Evolutionary conservation across 352 stramenopile genomes (phyloP), one percentile per base, ranked within the genome.

Genomic region (Thraustochytrium striatum): DNA sequence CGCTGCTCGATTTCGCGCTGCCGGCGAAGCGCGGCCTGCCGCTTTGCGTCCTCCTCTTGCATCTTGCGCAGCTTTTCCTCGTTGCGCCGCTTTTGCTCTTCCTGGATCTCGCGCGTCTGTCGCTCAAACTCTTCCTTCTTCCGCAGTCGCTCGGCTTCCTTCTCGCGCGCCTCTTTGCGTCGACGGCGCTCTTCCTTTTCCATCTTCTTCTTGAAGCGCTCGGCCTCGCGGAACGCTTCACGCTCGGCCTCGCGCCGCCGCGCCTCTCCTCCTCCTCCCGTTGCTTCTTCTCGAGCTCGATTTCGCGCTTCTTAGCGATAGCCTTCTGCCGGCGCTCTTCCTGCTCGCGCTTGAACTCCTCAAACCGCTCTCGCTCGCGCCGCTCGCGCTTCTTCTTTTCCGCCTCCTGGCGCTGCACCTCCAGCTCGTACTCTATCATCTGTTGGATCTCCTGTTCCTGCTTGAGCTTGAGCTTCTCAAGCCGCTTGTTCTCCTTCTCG

Each of bases 241-340:
- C 65, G 65, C 65, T 75, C 65, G 11, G 52, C 52, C 36, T 75
- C 65, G 11, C n/a, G 13, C 19, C 65, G 65, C 52, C 36, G 21
- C 44, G 44, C n/a, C 61, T 43, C 33, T 75, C 65, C 50, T 75
- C 65, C 39, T 75, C 65, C 30, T 75, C 65, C 52, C 52, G 41
- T 1, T 50, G 39, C 47, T 75, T 75, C 21, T 30, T 41, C 50
- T 44, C 21, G 16, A 75, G 50, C 39, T 75, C 65, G 30, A 75
- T 75, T 28, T 75, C 65, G 43, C 65, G 65, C 50, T 75, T 75
- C 65, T 75, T 75, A 21, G 65, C 65, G 65, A 75, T 75, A 9
- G 44, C 44, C 3, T 25, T 32, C 7, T 19, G 65, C 21, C 65
- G n/a, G 7, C 65, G 65, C 39, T 75, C 65, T 7, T 75, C 65